Conservation (phyloP, 31 red algal genomes). For the Odonthalia washingtoniensis region DNA sequence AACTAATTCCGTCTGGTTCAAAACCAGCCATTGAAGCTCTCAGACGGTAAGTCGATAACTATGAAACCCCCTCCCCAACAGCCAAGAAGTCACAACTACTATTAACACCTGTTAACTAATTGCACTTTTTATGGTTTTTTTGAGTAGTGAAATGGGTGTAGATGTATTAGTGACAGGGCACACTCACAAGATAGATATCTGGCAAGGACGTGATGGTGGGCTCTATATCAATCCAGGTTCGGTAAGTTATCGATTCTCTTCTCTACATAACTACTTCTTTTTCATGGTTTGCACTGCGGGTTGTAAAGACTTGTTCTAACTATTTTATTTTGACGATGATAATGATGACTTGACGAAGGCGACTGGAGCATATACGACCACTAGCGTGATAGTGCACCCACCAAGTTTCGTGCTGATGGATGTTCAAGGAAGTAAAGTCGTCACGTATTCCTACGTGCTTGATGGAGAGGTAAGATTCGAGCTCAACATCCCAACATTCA, state of each 20-base stretch:
- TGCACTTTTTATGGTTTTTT: background rate
- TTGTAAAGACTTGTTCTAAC: too few relatives aligned
- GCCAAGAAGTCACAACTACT: too few relatives aligned
- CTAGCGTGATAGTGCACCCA: constrained; percentile 35
- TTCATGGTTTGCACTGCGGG: too few relatives aligned
- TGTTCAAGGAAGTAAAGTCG: constrained; percentile 77
- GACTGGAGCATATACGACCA: constrained; percentile 68
- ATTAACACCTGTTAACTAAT: background rate
- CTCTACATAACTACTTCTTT: too few relatives aligned
- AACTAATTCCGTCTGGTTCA: constrained; percentile 56
- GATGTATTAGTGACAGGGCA: constrained; percentile 77
- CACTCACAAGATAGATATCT: constrained; percentile 58
- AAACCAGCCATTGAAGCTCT: constrained; percentile 59
- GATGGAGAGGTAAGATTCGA: constrained; percentile 66
- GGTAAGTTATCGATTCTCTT: too few relatives aligned
- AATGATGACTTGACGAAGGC: constrained; percentile 55
- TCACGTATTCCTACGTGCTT: constrained; percentile 80
- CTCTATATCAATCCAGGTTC: constrained; percentile 75
- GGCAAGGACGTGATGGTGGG: constrained; percentile 68
- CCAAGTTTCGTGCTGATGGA: constrained; percentile 87
- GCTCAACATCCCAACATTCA: too few relatives aligned
- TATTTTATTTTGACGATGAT: background rate
- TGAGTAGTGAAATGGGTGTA: constrained; percentile 77
- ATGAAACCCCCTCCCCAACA: too few relatives aligned
- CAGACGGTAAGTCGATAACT: constrained; percentile 57